phyloP scores from a whole-genome alignment of 768 basidiomycete species.

The Boletus subcaerulescens region DNA sequence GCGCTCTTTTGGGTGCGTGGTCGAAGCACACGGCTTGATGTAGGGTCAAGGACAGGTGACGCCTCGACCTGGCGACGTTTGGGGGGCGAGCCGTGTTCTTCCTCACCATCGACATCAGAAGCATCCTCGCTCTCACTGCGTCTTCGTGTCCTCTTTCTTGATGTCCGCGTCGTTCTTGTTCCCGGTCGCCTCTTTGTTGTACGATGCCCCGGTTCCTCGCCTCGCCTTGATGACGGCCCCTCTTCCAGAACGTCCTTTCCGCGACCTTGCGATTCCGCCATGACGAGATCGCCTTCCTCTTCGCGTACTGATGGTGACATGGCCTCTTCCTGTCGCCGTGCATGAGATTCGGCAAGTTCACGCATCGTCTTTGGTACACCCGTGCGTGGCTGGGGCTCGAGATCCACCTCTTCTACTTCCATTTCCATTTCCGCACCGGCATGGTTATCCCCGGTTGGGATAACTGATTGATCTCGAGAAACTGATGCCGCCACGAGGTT shows the following conservation, averaged over 20 bases:
- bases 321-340: not conserved
- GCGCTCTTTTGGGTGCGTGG: constrained; percentile 55
- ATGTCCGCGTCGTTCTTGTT: constrained; percentile 13
- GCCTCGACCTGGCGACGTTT: constrained; percentile 32
- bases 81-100: constrained; percentile 19
- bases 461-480: constrained; percentile 5
- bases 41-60: not conserved
- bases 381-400: constrained; percentile 5
- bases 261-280: not conserved
- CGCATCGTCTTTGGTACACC: constrained; percentile 58
- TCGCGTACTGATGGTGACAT: constrained; percentile 21
- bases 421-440: constrained; percentile 2
- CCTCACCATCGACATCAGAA: constrained; percentile 24
- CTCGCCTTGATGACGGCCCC: not conserved
- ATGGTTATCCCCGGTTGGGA: constrained; percentile 8
- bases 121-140: constrained; percentile 21
- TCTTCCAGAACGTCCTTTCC: constrained; percentile 1
- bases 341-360: constrained; percentile 50
- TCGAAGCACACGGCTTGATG: constrained; percentile 51
- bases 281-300: not conserved
- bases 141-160: constrained; percentile 27
- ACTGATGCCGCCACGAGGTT: not conserved
- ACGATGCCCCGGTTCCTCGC: constrained; percentile 11
- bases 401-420: constrained; percentile 21
- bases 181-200: not conserved